phyloP scores from a whole-genome alignment of 352 stramenopile species.

The Globisporangium canariense region DNA sequence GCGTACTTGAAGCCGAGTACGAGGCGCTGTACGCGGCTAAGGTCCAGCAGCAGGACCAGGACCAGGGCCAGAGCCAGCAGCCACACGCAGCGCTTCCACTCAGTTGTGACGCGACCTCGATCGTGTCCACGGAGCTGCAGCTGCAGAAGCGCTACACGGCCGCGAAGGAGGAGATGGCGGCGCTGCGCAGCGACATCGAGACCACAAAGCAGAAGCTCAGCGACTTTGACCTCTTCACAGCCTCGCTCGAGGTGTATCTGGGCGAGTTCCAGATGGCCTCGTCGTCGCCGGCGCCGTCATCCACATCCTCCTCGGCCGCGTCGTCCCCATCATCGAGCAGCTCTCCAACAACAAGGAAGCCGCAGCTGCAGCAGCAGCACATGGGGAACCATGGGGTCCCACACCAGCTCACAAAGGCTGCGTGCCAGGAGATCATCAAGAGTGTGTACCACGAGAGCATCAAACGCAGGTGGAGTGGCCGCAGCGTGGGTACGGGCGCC shows the following conservation, averaged over 20 bases:
- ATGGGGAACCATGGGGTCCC: background rate
- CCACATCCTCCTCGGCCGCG: background rate
- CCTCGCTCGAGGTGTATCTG: constrained; percentile 16
- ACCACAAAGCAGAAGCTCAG: constrained; percentile 15
- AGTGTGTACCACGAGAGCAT: constrained; percentile 12
- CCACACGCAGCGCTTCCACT: no score
- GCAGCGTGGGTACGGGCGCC: constrained; percentile 10
- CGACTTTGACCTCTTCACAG: constrained; percentile 16
- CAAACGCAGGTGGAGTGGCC: constrained; percentile 2
- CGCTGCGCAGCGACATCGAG: constrained; percentile 12
- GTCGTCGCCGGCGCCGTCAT: background rate
- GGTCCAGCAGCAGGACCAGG: background rate
- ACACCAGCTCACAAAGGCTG: constrained; percentile 8
- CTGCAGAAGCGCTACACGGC: constrained; percentile 6
- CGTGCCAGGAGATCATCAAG: constrained; percentile 19
- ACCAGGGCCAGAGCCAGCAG: no score
- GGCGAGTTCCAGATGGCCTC: constrained; percentile 13
- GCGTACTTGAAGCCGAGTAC: constrained; percentile 12
- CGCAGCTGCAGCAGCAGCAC: background rate
- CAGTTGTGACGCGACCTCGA: no score
- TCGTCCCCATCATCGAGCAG: background rate
- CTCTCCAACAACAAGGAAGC: background rate
- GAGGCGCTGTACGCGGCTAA: constrained; percentile 13
- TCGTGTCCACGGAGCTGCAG: background rate
- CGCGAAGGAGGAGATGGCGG: constrained; percentile 8